Base-by-base conservation (phyloP, 2,329 filamentous ascomycete genomes). In the Phialocephala subalpina region DNA sequence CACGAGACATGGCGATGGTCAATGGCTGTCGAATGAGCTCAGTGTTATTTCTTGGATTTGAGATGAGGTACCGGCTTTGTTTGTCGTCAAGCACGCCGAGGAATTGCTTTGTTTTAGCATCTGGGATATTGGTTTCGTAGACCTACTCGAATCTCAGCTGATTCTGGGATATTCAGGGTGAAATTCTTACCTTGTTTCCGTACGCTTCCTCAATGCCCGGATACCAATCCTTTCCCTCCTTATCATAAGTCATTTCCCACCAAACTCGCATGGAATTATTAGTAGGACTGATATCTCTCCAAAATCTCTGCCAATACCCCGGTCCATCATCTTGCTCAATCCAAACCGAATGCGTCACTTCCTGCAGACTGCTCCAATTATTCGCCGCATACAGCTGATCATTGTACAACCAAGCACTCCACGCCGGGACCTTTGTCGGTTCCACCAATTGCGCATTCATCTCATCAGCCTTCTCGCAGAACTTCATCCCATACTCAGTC, bases 101-200 rank as follows among this genome's bases (percentile, higher is more conserved):
- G 57, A 59, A 59, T 59, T 59, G 57, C 36, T 59, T 59, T 9
- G 57, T 59, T 36, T 59, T 59, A 7, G 57, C 57, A 45, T 59
- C 57, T 20, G 57, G 57, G 22, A 59, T 59, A 9, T 59, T 59
- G 20, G 57, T 59, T 42, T 59, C 57, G 20, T 42, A 58, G 18
- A 58, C 55, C 52, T 56, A 35, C 12, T 3, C 2, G 5, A 25
- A 12, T 53, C 2, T 53, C n/a, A 53, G 47, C 7, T 25, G 7
- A 53, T 9, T 18, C 33, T 8, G 3, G 25, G 12, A 36, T 29
- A 58, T 22, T 36, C 25, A 22, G 38, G 11, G 14, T 5, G 16
- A 8, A 5, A 18, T 4, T 22, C 12, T 2, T 14, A 58, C 55
- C 38, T 59, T 38, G 42, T 59, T 59, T 3, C 36, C 35, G 45